Conservation (phyloP, 139 green algal species). For the Chlorokybus atmophyticus region DNA sequence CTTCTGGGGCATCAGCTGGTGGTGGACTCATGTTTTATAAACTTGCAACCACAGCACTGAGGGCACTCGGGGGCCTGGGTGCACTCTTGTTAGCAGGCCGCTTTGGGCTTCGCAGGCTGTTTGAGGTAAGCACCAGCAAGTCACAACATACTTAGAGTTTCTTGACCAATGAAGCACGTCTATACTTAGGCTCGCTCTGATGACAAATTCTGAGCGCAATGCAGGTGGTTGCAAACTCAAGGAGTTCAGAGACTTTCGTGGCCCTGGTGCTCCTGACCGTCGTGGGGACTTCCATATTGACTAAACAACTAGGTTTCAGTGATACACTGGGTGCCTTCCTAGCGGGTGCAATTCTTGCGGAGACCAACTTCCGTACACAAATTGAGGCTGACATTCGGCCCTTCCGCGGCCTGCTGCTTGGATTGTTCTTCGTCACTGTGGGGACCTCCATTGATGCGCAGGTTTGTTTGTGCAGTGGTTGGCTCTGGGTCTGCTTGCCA, state of each 20-base stretch:
- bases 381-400: slow-evolving; percentile 96
- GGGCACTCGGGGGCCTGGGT: slow-evolving; percentile 45
- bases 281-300: slow-evolving; percentile 63
- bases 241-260: slow-evolving; percentile 79
- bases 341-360: slow-evolving; percentile 86
- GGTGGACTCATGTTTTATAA: too few relatives aligned
- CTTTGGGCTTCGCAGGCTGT: slow-evolving; percentile 61
- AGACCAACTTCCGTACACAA: slow-evolving; percentile 95
- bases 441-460: slow-evolving; percentile 28
- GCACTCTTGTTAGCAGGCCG: slow-evolving; percentile 66
- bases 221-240: slow-evolving; percentile 59
- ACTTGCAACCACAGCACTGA: slow-evolving; percentile 51
- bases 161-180: too few relatives aligned
- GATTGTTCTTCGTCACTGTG: slow-evolving; percentile 89
- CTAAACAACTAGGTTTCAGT: slow-evolving; percentile 65
- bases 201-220: background rate
- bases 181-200: too few relatives aligned
- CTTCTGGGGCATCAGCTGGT: too few relatives aligned
- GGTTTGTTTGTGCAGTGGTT: too few relatives aligned
- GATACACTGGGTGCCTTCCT: slow-evolving; percentile 94
- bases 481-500: too few relatives aligned
- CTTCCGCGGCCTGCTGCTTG: slow-evolving; percentile 96
- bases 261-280: slow-evolving; percentile 83
- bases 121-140: slow-evolving; percentile 49
- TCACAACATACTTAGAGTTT: too few relatives aligned